phyloP scores from a whole-genome alignment of 441 rosid species.

The Biscutella auriculata region DNA sequence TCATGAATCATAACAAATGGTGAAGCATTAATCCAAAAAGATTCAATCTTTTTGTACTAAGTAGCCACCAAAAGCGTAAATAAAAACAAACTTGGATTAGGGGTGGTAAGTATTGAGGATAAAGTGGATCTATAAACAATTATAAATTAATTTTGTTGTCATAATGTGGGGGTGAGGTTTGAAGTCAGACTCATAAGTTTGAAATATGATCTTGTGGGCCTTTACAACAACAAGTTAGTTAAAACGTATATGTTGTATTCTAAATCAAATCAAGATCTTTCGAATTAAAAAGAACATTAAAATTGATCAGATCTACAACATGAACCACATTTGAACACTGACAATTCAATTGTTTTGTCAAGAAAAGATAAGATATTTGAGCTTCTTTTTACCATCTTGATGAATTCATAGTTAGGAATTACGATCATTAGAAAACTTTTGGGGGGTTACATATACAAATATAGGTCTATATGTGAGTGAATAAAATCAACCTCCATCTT shows the following conservation, averaged over 20 bases:
- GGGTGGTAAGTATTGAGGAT: slow-evolving; percentile 1
- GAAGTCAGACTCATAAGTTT: slow-evolving; percentile 12
- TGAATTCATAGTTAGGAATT: background rate
- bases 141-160: slow-evolving; percentile 6
- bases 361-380: background rate
- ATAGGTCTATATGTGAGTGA: background rate
- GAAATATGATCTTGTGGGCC: slow-evolving; percentile 15
- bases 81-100: background rate
- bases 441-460: slow-evolving; percentile 3
- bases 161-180: slow-evolving; percentile 10
- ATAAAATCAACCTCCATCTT: slow-evolving; percentile 20
- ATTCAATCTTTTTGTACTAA: background rate
- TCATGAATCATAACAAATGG: slow-evolving; percentile 54
- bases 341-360: background rate
- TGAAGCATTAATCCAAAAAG: slow-evolving; percentile 1
- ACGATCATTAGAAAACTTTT: slow-evolving; percentile 7
- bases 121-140: slow-evolving; percentile 2
- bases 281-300: background rate
- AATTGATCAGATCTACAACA: slow-evolving; percentile 5
- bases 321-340: slow-evolving; percentile 18
- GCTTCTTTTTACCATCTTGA: slow-evolving; percentile 5
- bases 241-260: slow-evolving; percentile 13
- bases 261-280: background rate
- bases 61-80: slow-evolving; percentile 4
- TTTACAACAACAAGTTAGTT: slow-evolving; percentile 3